These are phyloP conservation scores for Kwoniella shivajii DNA, from an alignment of 1,284 basidiomycete genomes.

Conservation along the genomic window DNA sequence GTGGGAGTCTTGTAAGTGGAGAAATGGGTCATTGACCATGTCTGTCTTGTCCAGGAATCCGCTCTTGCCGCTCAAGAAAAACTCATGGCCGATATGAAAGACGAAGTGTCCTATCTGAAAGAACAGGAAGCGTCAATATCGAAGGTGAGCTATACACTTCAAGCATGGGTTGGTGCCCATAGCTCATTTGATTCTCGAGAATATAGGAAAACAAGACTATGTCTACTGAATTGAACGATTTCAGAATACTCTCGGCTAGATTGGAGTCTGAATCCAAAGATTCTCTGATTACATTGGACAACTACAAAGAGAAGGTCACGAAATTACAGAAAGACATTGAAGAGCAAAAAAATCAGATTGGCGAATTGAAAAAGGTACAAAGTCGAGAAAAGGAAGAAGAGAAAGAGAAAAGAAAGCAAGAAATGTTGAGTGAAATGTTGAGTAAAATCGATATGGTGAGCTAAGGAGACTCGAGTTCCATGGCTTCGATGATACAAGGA, in stretches of 20 bases:
- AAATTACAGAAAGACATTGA: conserved; percentile 88
- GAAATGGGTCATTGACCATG: neutral
- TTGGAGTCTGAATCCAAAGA: conserved; percentile 96
- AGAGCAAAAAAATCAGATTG: conserved; percentile 79
- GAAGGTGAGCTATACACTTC: conserved; percentile 59
- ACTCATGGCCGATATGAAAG: conserved; percentile 74
- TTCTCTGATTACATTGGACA: conserved; percentile 89
- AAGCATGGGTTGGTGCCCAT: too few relatives aligned
- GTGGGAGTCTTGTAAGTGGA: neutral
- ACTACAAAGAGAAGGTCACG: conserved; percentile 90
- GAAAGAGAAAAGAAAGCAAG: conserved; percentile 98
- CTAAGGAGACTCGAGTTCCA: neutral
- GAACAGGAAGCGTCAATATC: conserved; percentile 81
- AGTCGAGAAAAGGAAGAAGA: conserved; percentile 88
- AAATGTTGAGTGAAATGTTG: conserved; percentile 99
- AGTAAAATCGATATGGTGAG: conserved; percentile 92
- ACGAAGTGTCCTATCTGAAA: conserved; percentile 83
- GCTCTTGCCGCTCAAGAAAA: conserved; percentile 65
- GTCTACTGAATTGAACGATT: conserved; percentile 78
- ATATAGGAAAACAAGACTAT: conserved; percentile 87
- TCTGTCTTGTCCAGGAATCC: conserved; percentile 62
- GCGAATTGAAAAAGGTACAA: conserved; percentile 80
- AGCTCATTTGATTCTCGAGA: too few relatives aligned
- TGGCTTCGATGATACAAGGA: neutral
- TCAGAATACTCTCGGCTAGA: conserved; percentile 86